A percentile compares a stretch with the other conserved stretches of the same genome.
Evolutionary conservation across 2,329 filamentous ascomycete genomes (phyloP).

Genomic region (Aureobasidium vineae): DNA sequence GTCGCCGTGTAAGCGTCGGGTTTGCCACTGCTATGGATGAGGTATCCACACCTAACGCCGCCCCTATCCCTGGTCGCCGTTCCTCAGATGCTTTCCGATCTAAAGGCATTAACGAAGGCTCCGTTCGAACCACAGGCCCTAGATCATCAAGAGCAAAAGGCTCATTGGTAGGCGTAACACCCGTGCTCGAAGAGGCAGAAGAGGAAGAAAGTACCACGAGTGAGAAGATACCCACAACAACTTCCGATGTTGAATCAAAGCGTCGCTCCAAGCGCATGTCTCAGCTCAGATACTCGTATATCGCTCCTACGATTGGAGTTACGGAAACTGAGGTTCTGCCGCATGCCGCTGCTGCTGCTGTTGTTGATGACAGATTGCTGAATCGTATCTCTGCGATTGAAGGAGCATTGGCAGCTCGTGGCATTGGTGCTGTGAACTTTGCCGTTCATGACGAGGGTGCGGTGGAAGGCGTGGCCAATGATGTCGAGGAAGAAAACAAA

Average conservation of each 20-base stretch:
- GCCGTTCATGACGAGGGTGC: constrained; percentile 10
- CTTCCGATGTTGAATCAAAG: constrained; percentile 4
- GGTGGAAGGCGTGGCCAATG: not conserved
- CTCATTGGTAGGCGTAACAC: not conserved
- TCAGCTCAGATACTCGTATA: not conserved
- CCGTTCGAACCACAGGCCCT: not conserved
- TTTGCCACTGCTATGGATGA: constrained; percentile 9
- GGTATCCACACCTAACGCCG: not conserved
- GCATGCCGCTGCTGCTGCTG: not conserved
- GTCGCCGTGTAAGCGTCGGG: constrained; percentile 9
- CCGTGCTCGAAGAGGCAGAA: constrained; percentile 12
- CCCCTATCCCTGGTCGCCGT: not conserved
- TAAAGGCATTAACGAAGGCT: not conserved
- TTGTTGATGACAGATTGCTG: constrained; percentile 17
- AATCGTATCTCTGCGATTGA: constrained; percentile 16
- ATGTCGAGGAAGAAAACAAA: not conserved
- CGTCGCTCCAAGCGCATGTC: constrained; percentile 13
- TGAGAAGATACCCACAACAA: not conserved
- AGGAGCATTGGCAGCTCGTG: not conserved
- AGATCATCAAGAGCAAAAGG: not conserved
- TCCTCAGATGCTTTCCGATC: not conserved
- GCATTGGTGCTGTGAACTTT: constrained; percentile 21
- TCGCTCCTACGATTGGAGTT: not conserved
- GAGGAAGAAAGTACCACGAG: not conserved
- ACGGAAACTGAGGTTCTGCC: not conserved